phyloP scores from a whole-genome alignment of 768 basidiomycete species.

The Xerocomellus chrysenteron region DNA sequence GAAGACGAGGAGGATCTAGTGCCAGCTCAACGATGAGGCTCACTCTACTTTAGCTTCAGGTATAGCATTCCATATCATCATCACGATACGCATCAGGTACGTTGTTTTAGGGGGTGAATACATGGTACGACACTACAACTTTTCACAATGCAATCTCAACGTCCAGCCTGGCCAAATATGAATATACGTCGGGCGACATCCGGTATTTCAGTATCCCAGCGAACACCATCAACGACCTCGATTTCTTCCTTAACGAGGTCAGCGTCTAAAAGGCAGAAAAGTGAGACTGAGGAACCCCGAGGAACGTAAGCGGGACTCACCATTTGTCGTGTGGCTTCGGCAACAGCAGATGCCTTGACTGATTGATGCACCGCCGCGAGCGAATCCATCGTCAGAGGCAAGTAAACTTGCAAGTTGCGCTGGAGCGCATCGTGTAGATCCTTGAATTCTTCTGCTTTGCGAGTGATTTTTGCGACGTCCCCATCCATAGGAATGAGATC shows the following conservation, averaged over 20 bases:
- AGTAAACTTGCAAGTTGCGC: conserved; percentile 84
- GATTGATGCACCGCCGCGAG: conserved; percentile 80
- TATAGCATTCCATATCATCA: background rate
- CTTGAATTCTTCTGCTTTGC: conserved; percentile 86
- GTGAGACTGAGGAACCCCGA: conserved; percentile 13
- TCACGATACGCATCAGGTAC: conserved; percentile 15
- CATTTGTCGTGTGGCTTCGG: conserved; percentile 76
- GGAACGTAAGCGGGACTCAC: conserved; percentile 39
- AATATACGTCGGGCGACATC: conserved; percentile 88
- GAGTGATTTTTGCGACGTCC: conserved; percentile 82
- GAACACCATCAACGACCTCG: conserved; percentile 84
- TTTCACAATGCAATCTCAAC: conserved; percentile 76
- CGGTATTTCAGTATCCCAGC: conserved; percentile 86
- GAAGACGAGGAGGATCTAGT: conserved; percentile 25
- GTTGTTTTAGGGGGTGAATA: conserved; percentile 3
- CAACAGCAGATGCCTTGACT: conserved; percentile 65
- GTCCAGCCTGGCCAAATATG: conserved; percentile 80
- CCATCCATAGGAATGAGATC: conserved; percentile 84
- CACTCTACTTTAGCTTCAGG: background rate
- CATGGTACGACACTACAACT: background rate
- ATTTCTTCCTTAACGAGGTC: conserved; percentile 68
- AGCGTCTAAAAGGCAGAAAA: conserved; percentile 50
- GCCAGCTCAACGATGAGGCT: conserved; percentile 29
- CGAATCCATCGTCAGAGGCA: conserved; percentile 90
- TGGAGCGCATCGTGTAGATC: conserved; percentile 84